Evolutionary conservation across 140 eudicot genomes (phyloP).

Genomic region (Cichorium intybus): DNA sequence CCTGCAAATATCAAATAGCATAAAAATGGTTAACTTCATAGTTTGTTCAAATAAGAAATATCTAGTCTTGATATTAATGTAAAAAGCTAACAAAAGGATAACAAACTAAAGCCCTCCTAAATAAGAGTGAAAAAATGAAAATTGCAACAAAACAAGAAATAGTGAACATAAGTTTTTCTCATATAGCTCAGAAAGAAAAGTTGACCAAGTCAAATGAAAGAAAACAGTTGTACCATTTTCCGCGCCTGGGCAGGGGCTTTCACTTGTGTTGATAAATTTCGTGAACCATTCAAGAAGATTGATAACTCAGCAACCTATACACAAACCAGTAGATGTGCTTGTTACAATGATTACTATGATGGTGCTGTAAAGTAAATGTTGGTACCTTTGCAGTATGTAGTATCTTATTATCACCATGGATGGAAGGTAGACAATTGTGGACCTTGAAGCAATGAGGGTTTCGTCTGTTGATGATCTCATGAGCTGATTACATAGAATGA

Average conservation of each 20-base stretch:
- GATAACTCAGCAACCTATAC: constrained; percentile 55
- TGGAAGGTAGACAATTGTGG: constrained; percentile 27
- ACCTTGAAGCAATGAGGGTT: constrained; percentile 32
- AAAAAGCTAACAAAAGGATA: neutral
- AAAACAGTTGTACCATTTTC: constrained; percentile 46
- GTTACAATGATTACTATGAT: neutral
- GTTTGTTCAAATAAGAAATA: neutral
- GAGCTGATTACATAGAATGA: constrained; percentile 30
- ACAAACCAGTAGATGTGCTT: constrained; percentile 6
- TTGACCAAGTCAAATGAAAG: constrained; percentile 14
- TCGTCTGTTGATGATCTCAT: constrained; percentile 22
- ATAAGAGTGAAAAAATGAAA: neutral
- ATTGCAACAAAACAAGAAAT: neutral
- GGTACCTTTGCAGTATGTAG: constrained; percentile 41
- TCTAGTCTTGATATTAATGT: neutral
- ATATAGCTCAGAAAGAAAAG: constrained; percentile 4
- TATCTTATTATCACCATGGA: constrained; percentile 30
- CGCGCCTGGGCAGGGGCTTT: constrained; percentile 73
- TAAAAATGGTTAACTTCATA: neutral
- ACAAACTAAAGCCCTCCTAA: neutral
- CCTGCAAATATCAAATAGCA: constrained; percentile 50
- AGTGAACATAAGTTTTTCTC: neutral
- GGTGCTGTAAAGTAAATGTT: neutral
- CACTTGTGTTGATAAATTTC: constrained; percentile 53
- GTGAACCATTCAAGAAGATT: constrained; percentile 29